Percentiles rank a stretch among this genome's conserved stretches.
These are phyloP conservation scores for Candida bentonensis DNA, from an alignment of 805 yeast species.

Conservation along the genomic window DNA sequence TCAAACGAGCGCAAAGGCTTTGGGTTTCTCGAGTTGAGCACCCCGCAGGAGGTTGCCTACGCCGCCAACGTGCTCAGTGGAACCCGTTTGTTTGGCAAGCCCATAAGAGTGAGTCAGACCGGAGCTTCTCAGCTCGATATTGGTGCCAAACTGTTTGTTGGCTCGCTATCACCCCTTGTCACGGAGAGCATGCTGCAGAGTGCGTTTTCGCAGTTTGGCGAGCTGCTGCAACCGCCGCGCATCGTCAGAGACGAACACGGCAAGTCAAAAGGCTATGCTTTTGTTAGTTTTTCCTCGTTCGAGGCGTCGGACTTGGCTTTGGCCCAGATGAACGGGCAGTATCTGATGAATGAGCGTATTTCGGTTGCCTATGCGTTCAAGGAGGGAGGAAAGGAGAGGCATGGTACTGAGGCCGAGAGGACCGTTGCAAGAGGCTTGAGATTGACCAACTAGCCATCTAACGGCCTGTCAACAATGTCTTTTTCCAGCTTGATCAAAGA, in stretches of 20 bases:
- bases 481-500: too few species aligned
- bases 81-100: slow-evolving; percentile 44
- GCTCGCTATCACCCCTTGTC: slow-evolving; percentile 51
- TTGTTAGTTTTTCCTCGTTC: slow-evolving; percentile 49
- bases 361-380: slow-evolving; percentile 60
- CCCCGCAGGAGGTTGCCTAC: slow-evolving; percentile 53
- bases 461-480: too few species aligned
- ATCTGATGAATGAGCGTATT: slow-evolving; percentile 52
- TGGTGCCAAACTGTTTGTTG: slow-evolving; percentile 59
- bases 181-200: slow-evolving; percentile 43
- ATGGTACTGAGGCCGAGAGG: slow-evolving; percentile 74
- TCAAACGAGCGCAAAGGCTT: slow-evolving; percentile 65
- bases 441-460: too few species aligned
- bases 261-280: slow-evolving; percentile 48
- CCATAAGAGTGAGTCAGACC: slow-evolving; percentile 34
- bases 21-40: slow-evolving; percentile 68
- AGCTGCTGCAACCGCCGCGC: slow-evolving; percentile 34
- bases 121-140: slow-evolving; percentile 24
- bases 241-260: slow-evolving; percentile 32
- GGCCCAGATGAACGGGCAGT: slow-evolving; percentile 49
- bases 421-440: slow-evolving; percentile 32
- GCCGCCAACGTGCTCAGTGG: slow-evolving; percentile 48
- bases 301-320: slow-evolving; percentile 62
- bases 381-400: slow-evolving; percentile 40
- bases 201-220: slow-evolving; percentile 60